Evolutionary conservation across 1,284 basidiomycete genomes (phyloP).

Genomic region (Ceraceosorus guamensis): DNA sequence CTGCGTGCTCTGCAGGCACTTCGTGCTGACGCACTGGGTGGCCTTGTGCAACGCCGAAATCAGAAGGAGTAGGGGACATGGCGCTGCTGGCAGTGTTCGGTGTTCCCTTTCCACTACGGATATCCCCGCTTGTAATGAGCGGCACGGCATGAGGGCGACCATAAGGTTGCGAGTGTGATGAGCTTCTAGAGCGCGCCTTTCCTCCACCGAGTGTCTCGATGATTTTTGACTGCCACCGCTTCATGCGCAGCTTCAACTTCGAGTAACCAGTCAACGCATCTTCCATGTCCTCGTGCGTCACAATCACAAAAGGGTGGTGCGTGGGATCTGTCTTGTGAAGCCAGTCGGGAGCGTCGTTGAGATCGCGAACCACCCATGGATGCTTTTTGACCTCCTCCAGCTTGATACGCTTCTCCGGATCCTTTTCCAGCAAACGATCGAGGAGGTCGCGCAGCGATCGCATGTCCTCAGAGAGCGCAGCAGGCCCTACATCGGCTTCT

Average conservation of each 20-base stretch:
- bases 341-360: constrained; percentile 69
- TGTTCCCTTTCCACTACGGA: too few relatives aligned
- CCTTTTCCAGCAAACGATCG: constrained; percentile 72
- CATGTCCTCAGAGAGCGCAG: constrained; percentile 25
- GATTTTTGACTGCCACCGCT: constrained; percentile 33
- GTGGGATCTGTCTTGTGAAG: constrained; percentile 65
- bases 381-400: constrained; percentile 73
- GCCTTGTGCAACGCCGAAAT: too few relatives aligned
- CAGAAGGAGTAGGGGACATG: not conserved
- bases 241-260: constrained; percentile 37
- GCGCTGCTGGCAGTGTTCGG: not conserved
- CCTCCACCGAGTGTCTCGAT: constrained; percentile 20
- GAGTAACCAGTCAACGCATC: constrained; percentile 55
- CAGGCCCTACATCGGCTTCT: constrained; percentile 4
- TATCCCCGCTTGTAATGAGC: too few relatives aligned
- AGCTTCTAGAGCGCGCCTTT: not conserved
- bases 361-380: constrained; percentile 73
- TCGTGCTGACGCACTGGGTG: too few relatives aligned
- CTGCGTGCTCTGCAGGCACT: too few relatives aligned
- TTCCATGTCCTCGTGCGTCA: constrained; percentile 73
- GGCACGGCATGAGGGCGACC: too few relatives aligned
- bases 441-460: constrained; percentile 62
- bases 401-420: constrained; percentile 68
- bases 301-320: constrained; percentile 58
- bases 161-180: too few relatives aligned